phyloP scores from a whole-genome alignment of 176 grass and related monocot species.

The Coix lacrymajobi region DNA sequence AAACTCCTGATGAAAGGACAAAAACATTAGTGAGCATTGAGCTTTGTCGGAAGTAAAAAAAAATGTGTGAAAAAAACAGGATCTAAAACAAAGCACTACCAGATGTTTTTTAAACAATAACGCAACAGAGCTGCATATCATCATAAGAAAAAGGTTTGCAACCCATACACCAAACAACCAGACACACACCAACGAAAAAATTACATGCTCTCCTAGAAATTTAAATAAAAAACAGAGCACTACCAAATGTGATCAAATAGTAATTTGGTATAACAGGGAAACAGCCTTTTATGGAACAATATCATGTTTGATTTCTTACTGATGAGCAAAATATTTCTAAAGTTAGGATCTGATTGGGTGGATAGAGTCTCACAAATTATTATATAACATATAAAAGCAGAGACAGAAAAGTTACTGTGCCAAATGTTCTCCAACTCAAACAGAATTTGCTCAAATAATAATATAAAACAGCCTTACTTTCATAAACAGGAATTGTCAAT shows the following conservation, averaged over 20 bases:
- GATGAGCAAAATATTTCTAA: background rate
- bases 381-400: background rate
- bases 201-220: too few species aligned
- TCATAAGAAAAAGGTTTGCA: too few species aligned
- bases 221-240: background rate
- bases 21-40: slow-evolving; percentile 7
- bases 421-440: slow-evolving; percentile 23
- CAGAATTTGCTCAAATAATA: background rate
- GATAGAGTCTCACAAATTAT: background rate
- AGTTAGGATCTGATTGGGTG: background rate
- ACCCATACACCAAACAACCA: too few species aligned
- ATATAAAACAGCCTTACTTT: slow-evolving; percentile 50
- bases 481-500: slow-evolving; percentile 82
- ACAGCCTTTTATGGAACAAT: background rate
- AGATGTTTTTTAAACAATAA: too few species aligned
- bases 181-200: too few species aligned
- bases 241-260: background rate
- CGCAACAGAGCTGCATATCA: too few species aligned
- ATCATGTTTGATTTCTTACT: slow-evolving; percentile 2
- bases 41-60: background rate
- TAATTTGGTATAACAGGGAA: background rate
- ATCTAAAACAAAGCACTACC: background rate
- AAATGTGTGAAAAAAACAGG: background rate
- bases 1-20: slow-evolving; percentile 49
- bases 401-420: background rate